Percentiles rank a stretch among this genome's conserved stretches.
Evolutionary conservation across 208 protist genomes (phyloP).

Genomic region (Leishmania arabica): DNA sequence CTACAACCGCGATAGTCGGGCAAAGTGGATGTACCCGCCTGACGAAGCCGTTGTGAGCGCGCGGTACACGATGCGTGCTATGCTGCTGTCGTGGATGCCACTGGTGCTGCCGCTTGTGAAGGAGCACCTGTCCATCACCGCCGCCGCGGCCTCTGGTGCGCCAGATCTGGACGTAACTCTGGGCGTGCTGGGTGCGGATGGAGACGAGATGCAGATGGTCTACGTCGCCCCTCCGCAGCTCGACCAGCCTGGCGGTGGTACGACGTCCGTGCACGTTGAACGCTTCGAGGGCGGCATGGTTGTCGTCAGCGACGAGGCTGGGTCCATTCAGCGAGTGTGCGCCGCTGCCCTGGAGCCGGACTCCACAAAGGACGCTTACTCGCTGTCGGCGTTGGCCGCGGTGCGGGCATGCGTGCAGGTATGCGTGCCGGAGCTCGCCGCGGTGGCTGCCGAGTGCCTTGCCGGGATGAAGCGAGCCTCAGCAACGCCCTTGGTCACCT

Average conservation of each 20-base stretch:
- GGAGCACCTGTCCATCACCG: constrained; percentile 17
- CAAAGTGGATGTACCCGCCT: constrained; percentile 75
- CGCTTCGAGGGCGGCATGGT: constrained; percentile 47
- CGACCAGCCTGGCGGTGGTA: constrained; percentile 25
- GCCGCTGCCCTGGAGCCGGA: constrained; percentile 62
- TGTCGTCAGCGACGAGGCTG: constrained; percentile 51
- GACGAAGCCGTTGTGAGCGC: constrained; percentile 62
- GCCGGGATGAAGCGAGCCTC: constrained; percentile 1
- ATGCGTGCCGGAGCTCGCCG: constrained; percentile 26
- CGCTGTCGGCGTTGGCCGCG: constrained; percentile 17
- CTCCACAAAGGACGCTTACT: constrained; percentile 33
- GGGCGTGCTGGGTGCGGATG: constrained; percentile 75
- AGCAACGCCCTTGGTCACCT: neutral
- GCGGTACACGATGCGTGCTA: constrained; percentile 68
- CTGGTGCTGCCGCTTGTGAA: constrained; percentile 45
- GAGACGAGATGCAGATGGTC: constrained; percentile 65
- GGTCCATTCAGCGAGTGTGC: constrained; percentile 38
- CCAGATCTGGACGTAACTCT: constrained; percentile 36
- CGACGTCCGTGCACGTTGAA: constrained; percentile 48
- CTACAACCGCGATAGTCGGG: constrained; percentile 71
- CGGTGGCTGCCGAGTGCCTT: constrained; percentile 24
- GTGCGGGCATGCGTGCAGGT: constrained; percentile 28
- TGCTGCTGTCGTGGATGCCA: constrained; percentile 58
- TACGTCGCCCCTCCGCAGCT: constrained; percentile 53
- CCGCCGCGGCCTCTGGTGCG: neutral